These are phyloP conservation scores for Gymnopus androsaceus DNA, from an alignment of 1,284 basidiomycete genomes.

Conservation along the genomic window DNA sequence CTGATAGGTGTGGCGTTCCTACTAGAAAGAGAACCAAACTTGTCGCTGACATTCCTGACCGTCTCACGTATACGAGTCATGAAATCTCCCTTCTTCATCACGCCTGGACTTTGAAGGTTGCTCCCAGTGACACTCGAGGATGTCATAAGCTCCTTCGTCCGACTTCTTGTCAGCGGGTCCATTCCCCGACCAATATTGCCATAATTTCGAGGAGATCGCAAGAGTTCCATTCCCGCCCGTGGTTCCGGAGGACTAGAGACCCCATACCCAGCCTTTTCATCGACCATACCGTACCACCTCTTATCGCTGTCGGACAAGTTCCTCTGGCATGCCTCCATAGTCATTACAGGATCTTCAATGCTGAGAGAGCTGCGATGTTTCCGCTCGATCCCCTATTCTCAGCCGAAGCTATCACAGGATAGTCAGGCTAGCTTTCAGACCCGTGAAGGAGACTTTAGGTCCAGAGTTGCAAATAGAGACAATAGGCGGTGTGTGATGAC, in stretches of 20 bases:
- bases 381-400: too few species aligned
- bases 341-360: slow-evolving; percentile 59
- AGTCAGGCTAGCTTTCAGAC: too few species aligned
- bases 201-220: slow-evolving; percentile 10
- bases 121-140: slow-evolving; percentile 18
- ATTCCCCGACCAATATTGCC: slow-evolving; percentile 31
- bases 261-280: slow-evolving; percentile 31
- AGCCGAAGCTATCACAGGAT: too few species aligned
- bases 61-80: slow-evolving; percentile 58
- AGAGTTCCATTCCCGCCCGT: background rate
- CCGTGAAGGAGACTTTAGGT: too few species aligned
- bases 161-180: slow-evolving; percentile 22
- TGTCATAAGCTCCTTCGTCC: slow-evolving; percentile 39
- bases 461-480: too few species aligned
- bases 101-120: slow-evolving; percentile 42
- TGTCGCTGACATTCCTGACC: slow-evolving; percentile 67
- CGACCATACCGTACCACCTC: slow-evolving; percentile 64
- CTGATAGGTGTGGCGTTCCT: slow-evolving; percentile 31
- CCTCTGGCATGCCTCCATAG: slow-evolving; percentile 54
- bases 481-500: too few species aligned
- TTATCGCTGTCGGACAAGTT: slow-evolving; percentile 64
- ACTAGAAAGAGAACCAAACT: slow-evolving; percentile 36
- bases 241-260: slow-evolving; percentile 7
- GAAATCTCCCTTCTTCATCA: slow-evolving; percentile 72
- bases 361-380: slow-evolving; percentile 54